Base-by-base conservation (phyloP, 805 yeast genomes). In the Blastobotrys chiropterorum region DNA sequence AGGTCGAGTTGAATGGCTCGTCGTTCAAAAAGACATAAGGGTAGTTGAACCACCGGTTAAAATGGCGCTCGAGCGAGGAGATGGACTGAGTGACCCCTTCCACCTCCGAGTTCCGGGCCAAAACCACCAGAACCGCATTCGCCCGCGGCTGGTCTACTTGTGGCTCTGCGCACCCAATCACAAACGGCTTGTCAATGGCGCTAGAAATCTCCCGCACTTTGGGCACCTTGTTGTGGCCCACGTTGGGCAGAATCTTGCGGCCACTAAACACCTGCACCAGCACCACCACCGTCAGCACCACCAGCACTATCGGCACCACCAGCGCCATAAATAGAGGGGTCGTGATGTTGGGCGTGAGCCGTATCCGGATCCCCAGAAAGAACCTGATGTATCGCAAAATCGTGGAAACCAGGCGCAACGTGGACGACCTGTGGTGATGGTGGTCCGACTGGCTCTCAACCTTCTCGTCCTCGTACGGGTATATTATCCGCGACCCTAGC, bases 1-100 rank as follows among this genome's bases (percentile, higher is more conserved):
- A 94, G 16, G 81, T 77, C 1, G 78, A 77, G 19, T 75, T 72
- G 61, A 92, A 90, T 15, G 80, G 82, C 53, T 79, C 90, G 66
- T 92, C 88, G 64, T 90, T 92, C 16, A 94, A 67, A 60, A 94
- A 88, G 1, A 88, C 84, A 83, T 95, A 94, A 0, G 97, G 97
- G 65, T 94, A 94, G 58, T 85, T 79, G 67, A 76, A 94, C 96
- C 96, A 89, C 61, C 90, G 90, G 66, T 92, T 92, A 71, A 90
- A 92, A 65, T 85, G 96, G 21, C 87, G 74, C 65, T 92, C 98
- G 51, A 94, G 63, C 2, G 90, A 81, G 30, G 72, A 68, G 77
- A 92, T 81, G 2, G 94, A 82, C 51, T 76, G 73, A 1, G 86
- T 62, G 1, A 89, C 96, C n/a, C 86, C 95, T 2, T 80, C 77